phyloP scores from a whole-genome alignment of 2,329 filamentous ascomycete species.

The Alternaria incomplexa region DNA sequence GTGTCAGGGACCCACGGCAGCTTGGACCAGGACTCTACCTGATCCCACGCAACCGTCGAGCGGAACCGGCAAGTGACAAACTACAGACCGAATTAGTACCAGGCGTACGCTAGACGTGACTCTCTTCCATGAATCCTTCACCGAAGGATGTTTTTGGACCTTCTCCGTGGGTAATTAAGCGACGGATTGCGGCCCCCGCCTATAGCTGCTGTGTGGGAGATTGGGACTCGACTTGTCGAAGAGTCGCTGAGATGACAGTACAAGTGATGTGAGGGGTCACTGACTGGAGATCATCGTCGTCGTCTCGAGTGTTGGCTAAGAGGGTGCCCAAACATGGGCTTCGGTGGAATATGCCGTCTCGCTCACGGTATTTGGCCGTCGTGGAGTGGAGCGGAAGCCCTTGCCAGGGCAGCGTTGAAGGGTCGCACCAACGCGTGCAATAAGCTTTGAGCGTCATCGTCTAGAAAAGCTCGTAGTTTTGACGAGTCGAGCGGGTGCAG shows the following conservation, averaged over 20 bases:
- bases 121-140: constrained; percentile 1
- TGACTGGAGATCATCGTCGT: not conserved
- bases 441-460: constrained; percentile 13
- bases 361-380: not conserved
- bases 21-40: constrained; percentile 33
- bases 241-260: constrained; percentile 11
- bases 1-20: constrained; percentile 16
- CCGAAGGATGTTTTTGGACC: not conserved
- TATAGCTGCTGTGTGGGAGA: constrained; percentile 20
- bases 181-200: constrained; percentile 7
- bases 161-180: constrained; percentile 3
- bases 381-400: not conserved
- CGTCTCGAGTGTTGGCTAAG: not conserved
- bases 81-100: constrained; percentile 3
- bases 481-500: constrained; percentile 2
- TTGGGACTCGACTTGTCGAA: constrained; percentile 6
- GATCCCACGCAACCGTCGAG: constrained; percentile 19
- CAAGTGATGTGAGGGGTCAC: constrained; percentile 1
- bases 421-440: constrained; percentile 6
- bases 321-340: not conserved
- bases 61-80: constrained; percentile 15
- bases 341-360: not conserved
- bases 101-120: constrained; percentile 4
- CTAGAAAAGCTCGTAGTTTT: constrained; percentile 17
- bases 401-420: not conserved